Percentiles rank a stretch among this genome's conserved stretches.
phyloP scores from a whole-genome alignment of 2,329 filamentous ascomycete species.

The Allantophomopsis lycopodina region DNA sequence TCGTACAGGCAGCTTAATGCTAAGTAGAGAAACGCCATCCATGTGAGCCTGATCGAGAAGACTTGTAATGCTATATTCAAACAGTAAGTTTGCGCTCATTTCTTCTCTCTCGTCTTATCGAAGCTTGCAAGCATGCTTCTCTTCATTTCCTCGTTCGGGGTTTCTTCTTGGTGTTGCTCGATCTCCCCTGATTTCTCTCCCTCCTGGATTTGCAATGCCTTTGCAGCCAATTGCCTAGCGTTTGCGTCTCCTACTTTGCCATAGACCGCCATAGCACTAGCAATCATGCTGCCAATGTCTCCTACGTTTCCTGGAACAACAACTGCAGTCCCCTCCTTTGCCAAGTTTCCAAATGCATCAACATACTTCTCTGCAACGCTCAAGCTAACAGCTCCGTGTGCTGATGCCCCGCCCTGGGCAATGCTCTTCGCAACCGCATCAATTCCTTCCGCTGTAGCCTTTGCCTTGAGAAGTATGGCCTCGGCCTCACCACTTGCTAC shows the following conservation, averaged over 20 bases:
- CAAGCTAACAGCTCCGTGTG: slow-evolving; percentile 73
- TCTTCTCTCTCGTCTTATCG: slow-evolving; percentile 21
- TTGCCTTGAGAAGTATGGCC: slow-evolving; percentile 76
- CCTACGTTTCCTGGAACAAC: slow-evolving; percentile 95
- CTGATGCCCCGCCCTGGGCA: slow-evolving; percentile 55
- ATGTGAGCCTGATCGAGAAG: no score
- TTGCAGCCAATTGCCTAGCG: slow-evolving; percentile 48
- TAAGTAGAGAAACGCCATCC: no score
- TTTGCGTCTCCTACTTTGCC: slow-evolving; percentile 82
- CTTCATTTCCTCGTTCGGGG: slow-evolving; percentile 25
- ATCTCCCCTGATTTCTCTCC: slow-evolving; percentile 15
- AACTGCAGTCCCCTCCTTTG: slow-evolving; percentile 88
- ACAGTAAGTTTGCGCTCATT: slow-evolving; percentile 5
- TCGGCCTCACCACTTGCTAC: slow-evolving; percentile 84
- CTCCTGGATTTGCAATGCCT: slow-evolving; percentile 26
- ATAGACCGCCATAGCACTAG: slow-evolving; percentile 88
- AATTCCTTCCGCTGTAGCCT: slow-evolving; percentile 78
- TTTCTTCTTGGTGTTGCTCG: slow-evolving; percentile 12
- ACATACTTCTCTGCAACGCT: slow-evolving; percentile 96
- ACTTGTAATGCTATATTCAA: not conserved
- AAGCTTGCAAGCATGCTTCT: slow-evolving; percentile 33
- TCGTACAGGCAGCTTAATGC: no score
- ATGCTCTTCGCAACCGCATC: slow-evolving; percentile 73
- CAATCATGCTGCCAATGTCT: slow-evolving; percentile 94
- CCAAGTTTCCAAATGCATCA: slow-evolving; percentile 82